Evolutionary conservation across 2,329 filamentous ascomycete genomes (phyloP).

Genomic region (Penicillium brevicompactum): DNA sequence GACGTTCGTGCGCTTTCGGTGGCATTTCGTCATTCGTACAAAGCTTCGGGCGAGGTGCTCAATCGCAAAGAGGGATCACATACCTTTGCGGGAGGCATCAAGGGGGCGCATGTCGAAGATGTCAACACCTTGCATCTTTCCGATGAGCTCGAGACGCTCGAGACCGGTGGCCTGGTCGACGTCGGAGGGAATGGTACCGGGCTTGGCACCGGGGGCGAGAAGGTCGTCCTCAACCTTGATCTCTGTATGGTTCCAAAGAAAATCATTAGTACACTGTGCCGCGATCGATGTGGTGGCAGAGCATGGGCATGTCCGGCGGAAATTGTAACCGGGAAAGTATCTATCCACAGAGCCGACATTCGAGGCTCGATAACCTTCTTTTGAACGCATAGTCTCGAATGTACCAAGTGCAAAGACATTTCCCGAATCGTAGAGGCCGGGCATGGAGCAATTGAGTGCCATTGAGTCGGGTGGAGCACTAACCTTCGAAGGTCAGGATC

Average conservation of each 20-base stretch:
- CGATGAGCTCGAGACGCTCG: conserved; percentile 96
- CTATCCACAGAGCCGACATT: conserved; percentile 13
- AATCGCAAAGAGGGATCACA: conserved; percentile 33
- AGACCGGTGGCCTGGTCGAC: conserved; percentile 95
- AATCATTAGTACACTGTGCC: conserved; percentile 26
- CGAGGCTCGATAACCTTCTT: conserved; percentile 12
- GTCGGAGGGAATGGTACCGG: conserved; percentile 88
- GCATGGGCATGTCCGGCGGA: conserved; percentile 4
- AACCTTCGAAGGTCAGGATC: conserved; percentile 49
- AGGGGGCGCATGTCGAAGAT: conserved; percentile 98
- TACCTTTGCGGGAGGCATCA: conserved; percentile 85
- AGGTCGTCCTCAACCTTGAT: conserved; percentile 83
- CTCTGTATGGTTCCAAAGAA: conserved; percentile 58
- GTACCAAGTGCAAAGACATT: not conserved
- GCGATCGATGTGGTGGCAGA: not conserved
- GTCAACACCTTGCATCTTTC: conserved; percentile 98
- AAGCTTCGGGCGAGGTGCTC: not conserved
- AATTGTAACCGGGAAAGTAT: conserved; percentile 10
- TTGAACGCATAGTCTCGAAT: conserved; percentile 1
- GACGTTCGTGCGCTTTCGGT: not conserved
- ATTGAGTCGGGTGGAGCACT: conserved; percentile 23
- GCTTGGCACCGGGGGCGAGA: conserved; percentile 74
- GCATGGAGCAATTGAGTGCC: conserved; percentile 15
- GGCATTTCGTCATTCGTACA: not conserved
- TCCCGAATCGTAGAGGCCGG: conserved; percentile 9